Percentiles rank a stretch among this genome's conserved stretches.
Evolutionary conservation across 2,329 filamentous ascomycete species (phyloP).

Genomic region (Fusarium virguliforme): DNA sequence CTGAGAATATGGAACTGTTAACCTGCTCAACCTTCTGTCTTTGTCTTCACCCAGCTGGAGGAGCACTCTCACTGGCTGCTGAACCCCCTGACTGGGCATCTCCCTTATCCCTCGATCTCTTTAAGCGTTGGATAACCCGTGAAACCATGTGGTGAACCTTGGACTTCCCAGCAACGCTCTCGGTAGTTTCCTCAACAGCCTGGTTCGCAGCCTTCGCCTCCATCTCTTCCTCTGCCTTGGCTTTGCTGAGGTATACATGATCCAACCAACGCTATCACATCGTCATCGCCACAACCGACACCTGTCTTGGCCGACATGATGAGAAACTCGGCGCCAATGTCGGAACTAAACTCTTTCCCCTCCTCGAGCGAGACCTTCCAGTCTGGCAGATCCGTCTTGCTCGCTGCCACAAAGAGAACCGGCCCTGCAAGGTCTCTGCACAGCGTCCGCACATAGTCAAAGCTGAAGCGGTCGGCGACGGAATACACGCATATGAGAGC

Average conservation of each 20-base stretch:
- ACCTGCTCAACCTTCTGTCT: background rate
- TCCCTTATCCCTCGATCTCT: background rate
- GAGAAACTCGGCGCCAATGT: background rate
- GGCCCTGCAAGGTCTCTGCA: background rate
- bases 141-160: background rate
- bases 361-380: background rate
- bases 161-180: background rate
- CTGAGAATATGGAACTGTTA: too few species aligned
- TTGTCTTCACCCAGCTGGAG: background rate
- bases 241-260: background rate
- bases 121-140: background rate
- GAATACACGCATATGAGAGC: background rate
- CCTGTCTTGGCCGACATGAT: conserved; percentile 2
- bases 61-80: background rate
- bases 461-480: background rate
- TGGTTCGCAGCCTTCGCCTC: background rate
- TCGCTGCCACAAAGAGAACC: background rate
- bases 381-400: background rate
- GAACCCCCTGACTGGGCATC: background rate
- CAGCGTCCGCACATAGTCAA: background rate
- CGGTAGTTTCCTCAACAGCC: background rate
- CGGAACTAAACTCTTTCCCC: background rate
- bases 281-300: background rate
- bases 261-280: background rate
- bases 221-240: background rate